These are phyloP conservation scores for Rhizophagus clarus DNA, from an alignment of 192 early-diverging fungal species.

Conservation along the genomic window DNA sequence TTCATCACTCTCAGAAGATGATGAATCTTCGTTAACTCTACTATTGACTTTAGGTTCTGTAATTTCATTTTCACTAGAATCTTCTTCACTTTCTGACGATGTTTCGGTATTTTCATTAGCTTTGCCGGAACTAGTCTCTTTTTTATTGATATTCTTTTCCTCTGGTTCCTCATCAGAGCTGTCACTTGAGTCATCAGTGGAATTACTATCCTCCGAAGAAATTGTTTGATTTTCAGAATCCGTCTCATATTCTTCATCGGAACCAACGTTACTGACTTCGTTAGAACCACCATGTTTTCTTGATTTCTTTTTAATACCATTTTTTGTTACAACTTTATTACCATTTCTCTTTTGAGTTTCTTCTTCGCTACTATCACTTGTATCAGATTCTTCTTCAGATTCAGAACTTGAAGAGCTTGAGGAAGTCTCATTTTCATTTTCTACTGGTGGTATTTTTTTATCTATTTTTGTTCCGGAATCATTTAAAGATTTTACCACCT, in stretches of 20 bases:
- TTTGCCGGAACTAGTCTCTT: neutral
- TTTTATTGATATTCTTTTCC: neutral
- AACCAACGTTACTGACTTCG: neutral
- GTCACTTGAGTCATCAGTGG: conserved; percentile 8
- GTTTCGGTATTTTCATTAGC: neutral
- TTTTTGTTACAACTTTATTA: too few species aligned
- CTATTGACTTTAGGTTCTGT: neutral
- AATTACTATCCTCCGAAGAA: neutral
- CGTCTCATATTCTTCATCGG: neutral
- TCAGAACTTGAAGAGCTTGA: too few species aligned
- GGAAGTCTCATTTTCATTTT: too few species aligned
- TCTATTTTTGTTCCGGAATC: too few species aligned
- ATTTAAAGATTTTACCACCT: too few species aligned
- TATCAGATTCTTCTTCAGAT: too few species aligned
- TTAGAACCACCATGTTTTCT: too few species aligned
- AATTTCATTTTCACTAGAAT: neutral
- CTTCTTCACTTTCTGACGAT: neutral
- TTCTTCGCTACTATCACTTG: too few species aligned
- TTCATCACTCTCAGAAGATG: neutral
- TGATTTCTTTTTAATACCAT: too few species aligned
- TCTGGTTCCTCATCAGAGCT: neutral
- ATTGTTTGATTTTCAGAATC: neutral
- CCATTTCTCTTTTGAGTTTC: too few species aligned
- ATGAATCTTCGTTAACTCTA: neutral
- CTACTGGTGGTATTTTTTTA: too few species aligned